Conservation (phyloP, 1,284 basidiomycete genomes). For the Prillingera fragicola region DNA sequence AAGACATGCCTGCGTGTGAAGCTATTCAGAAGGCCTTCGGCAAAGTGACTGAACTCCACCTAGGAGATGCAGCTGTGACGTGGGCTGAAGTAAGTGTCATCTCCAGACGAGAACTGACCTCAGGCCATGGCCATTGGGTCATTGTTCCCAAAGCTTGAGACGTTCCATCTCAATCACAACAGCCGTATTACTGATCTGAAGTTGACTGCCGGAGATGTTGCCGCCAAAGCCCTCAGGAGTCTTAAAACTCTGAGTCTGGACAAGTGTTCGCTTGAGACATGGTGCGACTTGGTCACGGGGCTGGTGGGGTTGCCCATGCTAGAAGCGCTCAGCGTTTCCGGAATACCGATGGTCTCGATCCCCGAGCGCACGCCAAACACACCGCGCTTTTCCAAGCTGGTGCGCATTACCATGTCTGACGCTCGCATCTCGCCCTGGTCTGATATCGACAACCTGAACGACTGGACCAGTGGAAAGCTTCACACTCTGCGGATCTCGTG, state of each 20-base stretch:
- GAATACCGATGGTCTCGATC: conserved; percentile 57
- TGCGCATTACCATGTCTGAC: conserved; percentile 40
- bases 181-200: neutral
- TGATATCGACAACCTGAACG: conserved; percentile 63
- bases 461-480: conserved; percentile 14
- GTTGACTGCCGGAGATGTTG: neutral
- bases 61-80: conserved; percentile 65
- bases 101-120: neutral
- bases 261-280: conserved; percentile 61
- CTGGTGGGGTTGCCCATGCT: conserved; percentile 53
- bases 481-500: conserved; percentile 12
- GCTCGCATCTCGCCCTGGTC: conserved; percentile 63
- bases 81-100: conserved; percentile 61
- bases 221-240: no score
- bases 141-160: conserved; percentile 58
- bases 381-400: conserved; percentile 51
- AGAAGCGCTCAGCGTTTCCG: conserved; percentile 62
- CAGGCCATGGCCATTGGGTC: conserved; percentile 50
- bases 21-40: conserved; percentile 53
- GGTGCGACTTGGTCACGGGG: conserved; percentile 55
- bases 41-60: conserved; percentile 60
- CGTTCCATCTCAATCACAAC: conserved; percentile 76
- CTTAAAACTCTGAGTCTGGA: conserved; percentile 68
- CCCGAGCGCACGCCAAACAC: conserved; percentile 44
- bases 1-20: conserved; percentile 36